A percentile compares a stretch with the other conserved stretches of the same genome.
These are phyloP conservation scores for Rhizopogon salebrosus DNA, from an alignment of 768 basidiomycete species.

Conservation along the genomic window DNA sequence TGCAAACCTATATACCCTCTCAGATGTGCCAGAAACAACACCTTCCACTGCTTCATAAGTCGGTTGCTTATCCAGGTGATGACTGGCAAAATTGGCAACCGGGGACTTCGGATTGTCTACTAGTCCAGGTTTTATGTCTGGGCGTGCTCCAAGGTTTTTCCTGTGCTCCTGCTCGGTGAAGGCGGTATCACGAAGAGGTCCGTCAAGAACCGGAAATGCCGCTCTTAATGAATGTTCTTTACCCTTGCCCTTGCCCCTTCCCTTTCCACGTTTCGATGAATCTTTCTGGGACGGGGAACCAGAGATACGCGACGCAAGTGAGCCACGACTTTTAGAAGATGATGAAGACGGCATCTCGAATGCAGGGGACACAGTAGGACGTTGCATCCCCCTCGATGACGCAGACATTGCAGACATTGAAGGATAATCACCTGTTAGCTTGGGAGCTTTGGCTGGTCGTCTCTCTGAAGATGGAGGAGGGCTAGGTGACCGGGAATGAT, in stretches of 20 bases:
- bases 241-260: background rate
- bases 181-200: slow-evolving; percentile 32
- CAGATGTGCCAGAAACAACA: slow-evolving; percentile 2
- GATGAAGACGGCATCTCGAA: slow-evolving; percentile 25
- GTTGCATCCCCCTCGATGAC: slow-evolving; percentile 9
- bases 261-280: background rate
- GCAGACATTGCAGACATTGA: background rate
- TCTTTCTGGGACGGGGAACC: background rate
- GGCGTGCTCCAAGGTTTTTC: slow-evolving; percentile 5
- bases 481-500: slow-evolving; percentile 2
- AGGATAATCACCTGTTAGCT: background rate
- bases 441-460: slow-evolving; percentile 16
- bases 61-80: slow-evolving; percentile 14
- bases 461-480: background rate
- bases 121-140: slow-evolving; percentile 23
- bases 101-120: slow-evolving; percentile 49
- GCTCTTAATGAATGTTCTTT: background rate
- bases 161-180: slow-evolving; percentile 26
- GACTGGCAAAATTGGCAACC: slow-evolving; percentile 36
- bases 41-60: slow-evolving; percentile 27
- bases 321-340: slow-evolving; percentile 14
- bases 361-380: slow-evolving; percentile 13
- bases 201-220: slow-evolving; percentile 15
- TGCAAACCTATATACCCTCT: slow-evolving; percentile 1
- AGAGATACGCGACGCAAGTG: slow-evolving; percentile 2